phyloP scores from a whole-genome alignment of 192 early-diverging fungal species.

The Thamnidium elegans region DNA sequence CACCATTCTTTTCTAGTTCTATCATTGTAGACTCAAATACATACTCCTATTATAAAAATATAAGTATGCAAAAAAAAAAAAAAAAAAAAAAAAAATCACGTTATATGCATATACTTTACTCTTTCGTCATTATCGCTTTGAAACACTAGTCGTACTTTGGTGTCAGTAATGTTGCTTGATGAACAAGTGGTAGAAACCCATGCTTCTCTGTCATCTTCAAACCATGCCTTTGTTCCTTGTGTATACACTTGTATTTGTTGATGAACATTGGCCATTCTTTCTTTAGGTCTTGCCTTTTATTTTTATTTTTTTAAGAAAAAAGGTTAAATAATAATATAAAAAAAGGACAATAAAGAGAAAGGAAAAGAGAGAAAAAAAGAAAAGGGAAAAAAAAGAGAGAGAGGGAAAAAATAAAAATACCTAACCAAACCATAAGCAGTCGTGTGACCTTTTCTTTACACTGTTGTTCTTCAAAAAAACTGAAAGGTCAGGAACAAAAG shows the following conservation, averaged over 20 bases:
- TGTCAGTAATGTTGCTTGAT: slow-evolving; percentile 53
- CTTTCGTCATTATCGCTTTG: slow-evolving; percentile 42
- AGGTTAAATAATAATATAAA: too few relatives aligned
- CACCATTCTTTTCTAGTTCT: slow-evolving; percentile 64
- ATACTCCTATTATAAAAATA: slow-evolving; percentile 52
- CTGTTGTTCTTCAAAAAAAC: too few relatives aligned
- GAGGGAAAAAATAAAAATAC: too few relatives aligned
- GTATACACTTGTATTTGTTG: slow-evolving; percentile 63
- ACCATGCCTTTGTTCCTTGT: slow-evolving; percentile 83
- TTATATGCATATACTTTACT: slow-evolving; percentile 1
- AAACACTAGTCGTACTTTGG: slow-evolving; percentile 63
- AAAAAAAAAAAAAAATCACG: neutral
- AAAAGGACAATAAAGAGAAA: too few relatives aligned
- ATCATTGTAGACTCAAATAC: slow-evolving; percentile 68
- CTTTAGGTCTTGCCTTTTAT: neutral
- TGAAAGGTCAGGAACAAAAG: too few relatives aligned
- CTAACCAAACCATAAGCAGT: too few relatives aligned
- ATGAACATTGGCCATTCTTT: slow-evolving; percentile 11
- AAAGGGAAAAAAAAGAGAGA: too few relatives aligned
- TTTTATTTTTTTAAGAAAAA: too few relatives aligned
- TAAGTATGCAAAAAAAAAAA: neutral
- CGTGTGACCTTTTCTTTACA: too few relatives aligned
- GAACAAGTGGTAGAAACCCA: slow-evolving; percentile 74
- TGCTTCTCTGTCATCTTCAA: slow-evolving; percentile 79
- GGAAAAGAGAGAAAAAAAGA: too few relatives aligned